Evolutionary conservation across 2,329 filamentous ascomycete species (phyloP), one percentile per base, ranked within the genome.

Genomic region (Paraphaeosphaeria minitans): DNA sequence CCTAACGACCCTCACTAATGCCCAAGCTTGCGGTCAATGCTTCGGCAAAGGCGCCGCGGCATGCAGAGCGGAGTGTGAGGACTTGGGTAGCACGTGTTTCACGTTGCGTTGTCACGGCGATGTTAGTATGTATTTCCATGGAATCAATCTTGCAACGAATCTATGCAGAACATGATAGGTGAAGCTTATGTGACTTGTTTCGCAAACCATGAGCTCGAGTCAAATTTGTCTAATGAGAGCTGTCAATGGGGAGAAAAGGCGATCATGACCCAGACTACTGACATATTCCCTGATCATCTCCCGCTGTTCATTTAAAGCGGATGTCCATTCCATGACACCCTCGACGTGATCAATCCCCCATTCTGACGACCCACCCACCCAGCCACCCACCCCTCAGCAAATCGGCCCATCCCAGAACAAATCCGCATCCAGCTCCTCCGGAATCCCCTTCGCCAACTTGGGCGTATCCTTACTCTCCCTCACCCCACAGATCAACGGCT

Each of bases 371-470:
- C 13, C 14, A 39, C 16, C 19, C 9, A 10, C 22, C 14, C 14
- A 27, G 0, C 7, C 27, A 10, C n/a, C n/a, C n/a, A n/a, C 43
- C 12, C 22, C 58, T 65, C 47, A 68, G 27, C 67, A 57, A 45
- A 74, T 70, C 12, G 59, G 56, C 27, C 33, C 60, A 49, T 69
- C 63, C 69, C 70, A 75, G 41, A 75, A 75, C 64, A 75, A 60
- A 2, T 64, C 62, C 62, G 61, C 66, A 1, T 60, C 63, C 58
- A 74, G 50, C 61, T 75, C 73, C 57, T 68, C 68, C 41, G 71
- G 59, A 48, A 58, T 63, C 2, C 71, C 71, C 64, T 72, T 75
- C 1, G 73, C 72, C 43, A 69, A 22, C 27, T 71, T 72, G 47
- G 62, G 60, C 43, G 21, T 62, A 8, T 50, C 61, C 8, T 52